A percentile compares a stretch with the other conserved stretches of the same genome.
phyloP scores from a whole-genome alignment of 192 early-diverging fungal genomes.

The Gaertneriomyces sp. region DNA sequence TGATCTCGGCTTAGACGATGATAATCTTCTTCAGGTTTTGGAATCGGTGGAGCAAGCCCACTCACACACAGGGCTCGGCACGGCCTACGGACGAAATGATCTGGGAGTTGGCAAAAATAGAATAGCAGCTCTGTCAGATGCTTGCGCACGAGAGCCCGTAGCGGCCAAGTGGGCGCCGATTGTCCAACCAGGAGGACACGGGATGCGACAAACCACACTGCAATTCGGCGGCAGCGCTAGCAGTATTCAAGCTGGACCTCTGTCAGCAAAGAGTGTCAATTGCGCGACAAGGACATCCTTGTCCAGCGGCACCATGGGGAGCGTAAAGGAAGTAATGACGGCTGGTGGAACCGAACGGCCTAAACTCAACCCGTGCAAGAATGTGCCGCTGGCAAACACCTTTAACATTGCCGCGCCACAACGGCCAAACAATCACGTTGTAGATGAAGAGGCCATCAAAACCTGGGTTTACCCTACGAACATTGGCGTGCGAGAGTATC shows the following conservation, averaged over 20 bases:
- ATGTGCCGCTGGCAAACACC: neutral
- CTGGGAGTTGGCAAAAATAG: too few species aligned
- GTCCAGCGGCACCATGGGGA: neutral
- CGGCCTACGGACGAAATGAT: too few species aligned
- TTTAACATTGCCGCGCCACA: neutral
- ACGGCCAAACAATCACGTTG: slow-evolving; percentile 32
- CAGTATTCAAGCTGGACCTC: too few species aligned
- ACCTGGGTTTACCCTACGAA: slow-evolving; percentile 80
- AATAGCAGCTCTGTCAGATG: too few species aligned
- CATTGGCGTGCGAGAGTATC: slow-evolving; percentile 72
- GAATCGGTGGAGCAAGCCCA: too few species aligned
- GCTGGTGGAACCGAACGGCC: neutral
- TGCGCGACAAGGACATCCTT: neutral
- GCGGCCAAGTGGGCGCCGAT: too few species aligned
- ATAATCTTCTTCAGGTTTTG: neutral
- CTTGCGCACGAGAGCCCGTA: too few species aligned
- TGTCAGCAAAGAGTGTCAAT: too few species aligned
- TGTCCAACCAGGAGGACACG: too few species aligned
- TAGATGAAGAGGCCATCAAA: slow-evolving; percentile 45
- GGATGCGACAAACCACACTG: too few species aligned
- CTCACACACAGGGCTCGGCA: too few species aligned
- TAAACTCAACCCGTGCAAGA: neutral
- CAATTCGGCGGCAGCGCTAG: too few species aligned
- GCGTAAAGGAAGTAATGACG: neutral
- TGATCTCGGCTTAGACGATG: slow-evolving; percentile 5